Conservation (phyloP, 2,329 filamentous ascomycete genomes). For the Stagonosporopsis rhizophila region DNA sequence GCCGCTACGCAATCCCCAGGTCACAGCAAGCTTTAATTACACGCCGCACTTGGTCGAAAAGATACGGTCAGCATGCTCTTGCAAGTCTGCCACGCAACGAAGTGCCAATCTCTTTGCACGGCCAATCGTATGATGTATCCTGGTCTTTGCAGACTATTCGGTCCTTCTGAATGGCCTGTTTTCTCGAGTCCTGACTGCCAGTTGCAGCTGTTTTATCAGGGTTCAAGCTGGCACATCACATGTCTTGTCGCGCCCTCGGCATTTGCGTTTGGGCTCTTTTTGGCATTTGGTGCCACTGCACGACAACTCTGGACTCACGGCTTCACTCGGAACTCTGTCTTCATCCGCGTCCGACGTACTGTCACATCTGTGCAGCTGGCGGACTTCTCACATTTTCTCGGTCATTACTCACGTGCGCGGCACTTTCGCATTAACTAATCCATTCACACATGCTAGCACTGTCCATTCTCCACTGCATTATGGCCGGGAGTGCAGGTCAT, state of each 20-base stretch:
- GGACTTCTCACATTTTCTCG: not conserved
- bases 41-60: not conserved
- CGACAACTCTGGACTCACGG: not conserved
- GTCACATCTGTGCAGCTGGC: not conserved
- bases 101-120: conserved; percentile 1
- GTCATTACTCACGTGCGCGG: not conserved
- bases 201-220: conserved; percentile 1
- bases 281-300: not conserved
- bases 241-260: not conserved
- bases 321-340: not conserved
- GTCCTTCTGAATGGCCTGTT: conserved; percentile 7
- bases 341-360: not conserved
- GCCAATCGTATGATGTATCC: not conserved
- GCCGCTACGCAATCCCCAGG: conserved; percentile 7
- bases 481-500: conserved; percentile 14
- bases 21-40: not conserved
- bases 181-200: not conserved
- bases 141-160: conserved; percentile 5
- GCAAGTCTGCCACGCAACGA: conserved; percentile 1
- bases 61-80: not conserved
- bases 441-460: conserved; percentile 12
- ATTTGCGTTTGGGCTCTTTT: not conserved
- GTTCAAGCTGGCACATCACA: conserved; percentile 2
- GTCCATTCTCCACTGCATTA: conserved; percentile 15
- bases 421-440: not conserved